These are phyloP conservation scores for Metarhizium rileyi DNA, from an alignment of 2,329 filamentous ascomycete species.

Conservation along the genomic window DNA sequence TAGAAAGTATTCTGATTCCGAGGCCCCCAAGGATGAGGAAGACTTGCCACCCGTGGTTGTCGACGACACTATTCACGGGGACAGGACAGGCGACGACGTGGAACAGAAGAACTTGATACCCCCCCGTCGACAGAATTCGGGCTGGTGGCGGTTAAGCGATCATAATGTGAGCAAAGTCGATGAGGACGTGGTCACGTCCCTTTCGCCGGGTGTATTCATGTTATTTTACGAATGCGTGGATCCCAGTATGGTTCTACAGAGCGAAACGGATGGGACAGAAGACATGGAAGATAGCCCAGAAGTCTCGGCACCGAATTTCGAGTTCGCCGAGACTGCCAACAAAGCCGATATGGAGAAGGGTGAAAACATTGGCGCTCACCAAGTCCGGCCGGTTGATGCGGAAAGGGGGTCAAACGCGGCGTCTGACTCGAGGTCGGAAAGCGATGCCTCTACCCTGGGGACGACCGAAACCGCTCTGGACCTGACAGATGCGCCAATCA, in stretches of 20 bases:
- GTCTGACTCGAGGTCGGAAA: slow-evolving; percentile 5
- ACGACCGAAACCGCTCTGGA: slow-evolving; percentile 2
- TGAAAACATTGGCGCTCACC: not conserved
- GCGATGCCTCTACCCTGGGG: slow-evolving; percentile 2
- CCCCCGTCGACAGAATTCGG: slow-evolving; percentile 24
- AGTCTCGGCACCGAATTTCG: not conserved
- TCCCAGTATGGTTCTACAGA: slow-evolving; percentile 33
- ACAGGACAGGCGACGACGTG: slow-evolving; percentile 6
- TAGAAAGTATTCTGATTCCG: slow-evolving; percentile 50
- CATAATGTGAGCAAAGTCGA: slow-evolving; percentile 68
- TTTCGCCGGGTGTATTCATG: slow-evolving; percentile 82
- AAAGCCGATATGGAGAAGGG: not conserved
- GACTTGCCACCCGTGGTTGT: not conserved
- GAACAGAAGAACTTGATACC: slow-evolving; percentile 3
- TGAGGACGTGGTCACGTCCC: slow-evolving; percentile 62
- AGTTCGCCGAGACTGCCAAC: not conserved
- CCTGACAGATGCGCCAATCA: not conserved
- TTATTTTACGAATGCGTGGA: slow-evolving; percentile 82
- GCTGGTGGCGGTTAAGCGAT: slow-evolving; percentile 90
- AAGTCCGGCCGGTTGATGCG: not conserved
- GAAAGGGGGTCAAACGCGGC: not conserved
- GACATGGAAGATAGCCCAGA: slow-evolving; percentile 12
- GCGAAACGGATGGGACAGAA: slow-evolving; percentile 18
- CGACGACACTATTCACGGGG: slow-evolving; percentile 5
- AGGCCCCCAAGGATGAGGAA: not conserved